A percentile compares a stretch with the other conserved stretches of the same genome.
These are phyloP conservation scores for Catharanthus roseus DNA, from an alignment of 257 asterid species.

Conservation along the genomic window DNA sequence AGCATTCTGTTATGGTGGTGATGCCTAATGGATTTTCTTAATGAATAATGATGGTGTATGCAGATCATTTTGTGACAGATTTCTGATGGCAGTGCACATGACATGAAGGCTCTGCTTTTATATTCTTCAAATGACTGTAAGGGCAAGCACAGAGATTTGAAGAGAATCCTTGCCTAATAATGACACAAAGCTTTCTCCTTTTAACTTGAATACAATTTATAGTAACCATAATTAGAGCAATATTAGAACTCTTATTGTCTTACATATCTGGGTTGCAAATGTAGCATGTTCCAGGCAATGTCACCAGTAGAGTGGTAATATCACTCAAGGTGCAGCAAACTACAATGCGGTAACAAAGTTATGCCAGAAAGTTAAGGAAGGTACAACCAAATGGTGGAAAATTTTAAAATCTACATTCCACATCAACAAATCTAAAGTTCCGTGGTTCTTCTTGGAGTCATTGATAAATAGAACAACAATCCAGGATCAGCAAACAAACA, in stretches of 20 bases:
- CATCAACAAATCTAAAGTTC: background rate
- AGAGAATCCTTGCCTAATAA: background rate
- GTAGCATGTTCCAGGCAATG: background rate
- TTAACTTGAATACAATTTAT: background rate
- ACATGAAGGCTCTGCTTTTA: background rate
- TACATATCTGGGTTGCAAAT: background rate
- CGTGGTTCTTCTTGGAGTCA: background rate
- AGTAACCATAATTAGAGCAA: background rate
- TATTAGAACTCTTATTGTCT: background rate
- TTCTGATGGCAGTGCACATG: background rate
- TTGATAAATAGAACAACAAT: background rate
- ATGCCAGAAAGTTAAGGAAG: background rate
- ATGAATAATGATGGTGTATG: too few species aligned
- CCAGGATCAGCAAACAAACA: background rate
- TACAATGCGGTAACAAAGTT: too few species aligned
- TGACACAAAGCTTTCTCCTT: background rate
- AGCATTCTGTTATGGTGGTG: background rate
- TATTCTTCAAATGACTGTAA: background rate
- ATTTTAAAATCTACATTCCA: background rate
- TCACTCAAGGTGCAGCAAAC: background rate
- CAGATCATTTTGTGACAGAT: too few species aligned
- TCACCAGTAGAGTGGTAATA: background rate
- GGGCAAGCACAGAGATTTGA: background rate
- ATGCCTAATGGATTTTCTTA: background rate
- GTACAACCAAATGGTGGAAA: background rate